Base-by-base conservation (phyloP, 176 grass and related monocot genomes). In the Saccharum officinarum region DNA sequence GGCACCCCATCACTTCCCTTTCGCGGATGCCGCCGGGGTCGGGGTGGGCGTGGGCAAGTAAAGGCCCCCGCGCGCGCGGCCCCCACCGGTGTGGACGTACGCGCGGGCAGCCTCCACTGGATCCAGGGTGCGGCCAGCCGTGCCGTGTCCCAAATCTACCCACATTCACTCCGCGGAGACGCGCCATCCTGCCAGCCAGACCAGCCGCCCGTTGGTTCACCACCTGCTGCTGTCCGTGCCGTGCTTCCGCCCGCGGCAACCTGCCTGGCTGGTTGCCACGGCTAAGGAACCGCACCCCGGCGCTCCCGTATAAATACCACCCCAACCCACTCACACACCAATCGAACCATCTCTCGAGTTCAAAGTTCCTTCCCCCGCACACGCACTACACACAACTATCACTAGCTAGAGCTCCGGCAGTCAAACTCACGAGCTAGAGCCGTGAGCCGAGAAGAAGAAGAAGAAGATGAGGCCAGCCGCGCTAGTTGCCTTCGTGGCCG, bases 111-210 rank as follows among this genome's bases (percentile, higher is more conserved):
- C 5, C 44, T 17, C n/a, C n/a, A n/a, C 77, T 75, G 88, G 84
- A 90, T 75, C 74, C 84, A 87, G 84, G 22, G 73, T 13, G 84
- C 47, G 36, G 72, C 89, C 80, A 87, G 80, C 84, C 73, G 66
- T 49, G 77, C 20, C 54, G 10, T 7, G 34, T 6, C 44, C 73
- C 65, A 78, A 72, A 82, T 46, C 79, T 37, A 57, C 22, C 67
- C 64, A 3, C 45, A 46, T 57, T 83, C 28, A 90, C 88, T 50
- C 4, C 46, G 2, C 18, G 22, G 60, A 61, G 44, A 52, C 82
- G 50, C 76, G 76, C 59, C 87, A 61, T 0, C 82, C 36, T 22
- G 12, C 45, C 64, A 67, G 67, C 67, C 10, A 22, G 31, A 40
- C 47, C 1, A 33, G 37, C 37, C 37, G 81, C 87, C 87, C 87